Conservation (phyloP, 306 rosid species). For the Quillaja saponaria region DNA sequence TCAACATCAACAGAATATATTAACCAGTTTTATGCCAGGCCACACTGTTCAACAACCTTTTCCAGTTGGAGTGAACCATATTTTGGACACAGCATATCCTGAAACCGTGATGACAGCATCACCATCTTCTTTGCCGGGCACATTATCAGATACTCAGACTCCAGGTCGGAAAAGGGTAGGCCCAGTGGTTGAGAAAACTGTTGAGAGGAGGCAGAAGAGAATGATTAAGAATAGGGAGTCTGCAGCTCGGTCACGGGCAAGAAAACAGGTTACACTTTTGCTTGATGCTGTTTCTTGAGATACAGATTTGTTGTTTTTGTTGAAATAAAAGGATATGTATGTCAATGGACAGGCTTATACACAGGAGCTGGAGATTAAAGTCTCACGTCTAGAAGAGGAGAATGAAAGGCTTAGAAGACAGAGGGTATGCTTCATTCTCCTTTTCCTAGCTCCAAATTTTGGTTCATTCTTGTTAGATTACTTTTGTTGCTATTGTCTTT, state of each 20-base stretch:
- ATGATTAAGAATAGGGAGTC: slow-evolving; percentile 98
- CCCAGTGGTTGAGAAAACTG: slow-evolving; percentile 73
- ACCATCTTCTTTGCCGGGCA: slow-evolving; percentile 70
- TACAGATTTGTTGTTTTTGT: background rate
- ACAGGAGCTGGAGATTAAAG: slow-evolving; percentile 85
- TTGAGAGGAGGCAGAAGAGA: slow-evolving; percentile 91
- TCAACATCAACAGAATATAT: slow-evolving; percentile 54
- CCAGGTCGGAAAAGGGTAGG: slow-evolving; percentile 75
- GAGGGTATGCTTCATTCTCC: slow-evolving; percentile 50
- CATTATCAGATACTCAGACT: slow-evolving; percentile 67
- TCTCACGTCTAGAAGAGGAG: slow-evolving; percentile 85
- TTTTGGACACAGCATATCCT: slow-evolving; percentile 63
- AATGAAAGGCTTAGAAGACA: slow-evolving; percentile 82
- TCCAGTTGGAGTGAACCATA: slow-evolving; percentile 46
- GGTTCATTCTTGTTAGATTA: slow-evolving; percentile 21
- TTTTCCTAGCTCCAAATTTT: background rate
- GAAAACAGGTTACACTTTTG: slow-evolving; percentile 76
- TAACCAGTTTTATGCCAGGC: slow-evolving; percentile 62
- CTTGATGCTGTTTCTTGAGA: slow-evolving; percentile 10
- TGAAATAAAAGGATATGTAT: slow-evolving; percentile 18
- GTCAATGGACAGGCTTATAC: slow-evolving; percentile 81
- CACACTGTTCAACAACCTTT: slow-evolving; percentile 59
- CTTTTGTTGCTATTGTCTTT: slow-evolving; percentile 20
- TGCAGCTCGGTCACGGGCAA: slow-evolving; percentile 94
- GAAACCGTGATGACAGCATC: slow-evolving; percentile 55